A percentile compares a stretch with the other conserved stretches of the same genome.
Evolutionary conservation across 2,329 filamentous ascomycete species (phyloP).

Genomic region (Penicillium corylophilum): DNA sequence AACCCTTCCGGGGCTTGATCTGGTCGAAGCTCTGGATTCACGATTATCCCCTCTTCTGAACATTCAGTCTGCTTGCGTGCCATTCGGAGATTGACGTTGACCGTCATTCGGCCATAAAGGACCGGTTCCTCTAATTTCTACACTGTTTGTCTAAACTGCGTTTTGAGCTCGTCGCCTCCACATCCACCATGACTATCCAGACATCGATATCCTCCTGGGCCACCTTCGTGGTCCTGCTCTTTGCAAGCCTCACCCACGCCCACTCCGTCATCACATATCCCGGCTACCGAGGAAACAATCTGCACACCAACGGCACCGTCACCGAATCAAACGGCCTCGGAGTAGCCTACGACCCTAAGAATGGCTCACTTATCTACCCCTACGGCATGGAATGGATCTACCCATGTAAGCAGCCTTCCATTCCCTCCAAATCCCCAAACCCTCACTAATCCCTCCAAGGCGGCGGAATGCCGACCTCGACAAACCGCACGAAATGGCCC

Average conservation of each 20-base stretch:
- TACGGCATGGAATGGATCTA: constrained; percentile 96
- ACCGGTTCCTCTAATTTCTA: not conserved
- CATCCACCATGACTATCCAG: constrained; percentile 28
- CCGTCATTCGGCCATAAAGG: constrained; percentile 2
- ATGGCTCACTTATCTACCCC: constrained; percentile 59
- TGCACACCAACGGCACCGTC: constrained; percentile 69
- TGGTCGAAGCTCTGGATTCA: constrained; percentile 21
- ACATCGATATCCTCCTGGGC: constrained; percentile 30
- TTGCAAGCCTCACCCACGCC: constrained; percentile 43
- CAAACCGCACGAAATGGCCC: constrained; percentile 91
- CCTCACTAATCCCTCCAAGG: constrained; percentile 53
- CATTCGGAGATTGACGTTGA: constrained; percentile 3
- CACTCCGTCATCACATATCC: constrained; percentile 86
- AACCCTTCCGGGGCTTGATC: constrained; percentile 20
- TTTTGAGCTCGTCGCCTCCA: not conserved
- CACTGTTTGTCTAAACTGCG: not conserved
- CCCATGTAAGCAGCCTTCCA: constrained; percentile 66
- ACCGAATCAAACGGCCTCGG: constrained; percentile 47
- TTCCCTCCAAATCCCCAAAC: not conserved
- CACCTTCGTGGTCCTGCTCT: constrained; percentile 33
- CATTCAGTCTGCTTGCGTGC: not conserved
- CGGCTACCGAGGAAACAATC: constrained; percentile 82
- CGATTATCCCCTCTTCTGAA: not conserved
- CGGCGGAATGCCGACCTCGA: constrained; percentile 73
- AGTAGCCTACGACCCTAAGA: constrained; percentile 40